A percentile compares a stretch with the other conserved stretches of the same genome.
phyloP scores from a whole-genome alignment of 2,329 filamentous ascomycete species.

The Arthroderma sp. region DNA sequence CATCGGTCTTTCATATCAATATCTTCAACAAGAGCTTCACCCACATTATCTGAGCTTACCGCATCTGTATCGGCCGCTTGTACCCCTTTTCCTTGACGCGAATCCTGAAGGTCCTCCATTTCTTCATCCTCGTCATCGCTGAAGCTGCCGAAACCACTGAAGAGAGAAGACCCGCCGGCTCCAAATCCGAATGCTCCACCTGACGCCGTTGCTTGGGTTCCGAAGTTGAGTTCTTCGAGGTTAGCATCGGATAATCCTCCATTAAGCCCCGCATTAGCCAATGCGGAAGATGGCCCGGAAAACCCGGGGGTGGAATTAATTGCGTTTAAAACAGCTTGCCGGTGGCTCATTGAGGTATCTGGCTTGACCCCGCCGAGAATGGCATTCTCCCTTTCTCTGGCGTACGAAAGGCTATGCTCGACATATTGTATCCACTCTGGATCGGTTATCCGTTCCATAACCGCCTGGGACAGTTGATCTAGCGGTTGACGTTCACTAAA shows the following conservation, averaged over 20 bases:
- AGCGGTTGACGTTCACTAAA: slow-evolving; percentile 90
- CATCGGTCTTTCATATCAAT: slow-evolving; percentile 48
- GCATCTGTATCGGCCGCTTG: slow-evolving; percentile 29
- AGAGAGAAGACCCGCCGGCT: slow-evolving; percentile 50
- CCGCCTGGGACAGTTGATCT: slow-evolving; percentile 68
- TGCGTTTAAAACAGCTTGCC: slow-evolving; percentile 52
- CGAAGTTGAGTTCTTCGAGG: slow-evolving; percentile 50
- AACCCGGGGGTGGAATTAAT: slow-evolving; percentile 46
- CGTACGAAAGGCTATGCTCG: slow-evolving; percentile 83
- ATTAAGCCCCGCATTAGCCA: slow-evolving; percentile 70
- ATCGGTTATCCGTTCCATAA: slow-evolving; percentile 79
- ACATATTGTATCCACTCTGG: slow-evolving; percentile 90
- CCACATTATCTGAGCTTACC: slow-evolving; percentile 51
- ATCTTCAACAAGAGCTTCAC: slow-evolving; percentile 49
- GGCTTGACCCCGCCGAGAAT: slow-evolving; percentile 90
- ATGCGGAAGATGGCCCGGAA: slow-evolving; percentile 47
- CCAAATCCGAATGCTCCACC: slow-evolving; percentile 61
- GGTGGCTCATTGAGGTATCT: slow-evolving; percentile 72
- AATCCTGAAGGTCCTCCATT: slow-evolving; percentile 51
- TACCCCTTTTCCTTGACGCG: slow-evolving; percentile 32
- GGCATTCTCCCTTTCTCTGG: slow-evolving; percentile 91
- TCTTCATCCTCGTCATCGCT: slow-evolving; percentile 96
- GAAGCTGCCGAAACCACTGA: slow-evolving; percentile 85
- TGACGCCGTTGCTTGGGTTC: slow-evolving; percentile 51
- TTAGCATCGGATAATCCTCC: slow-evolving; percentile 41